A percentile compares a stretch with the other conserved stretches of the same genome.
phyloP scores from a whole-genome alignment of 1,284 basidiomycete species.

The Rhodotorula sp. region DNA sequence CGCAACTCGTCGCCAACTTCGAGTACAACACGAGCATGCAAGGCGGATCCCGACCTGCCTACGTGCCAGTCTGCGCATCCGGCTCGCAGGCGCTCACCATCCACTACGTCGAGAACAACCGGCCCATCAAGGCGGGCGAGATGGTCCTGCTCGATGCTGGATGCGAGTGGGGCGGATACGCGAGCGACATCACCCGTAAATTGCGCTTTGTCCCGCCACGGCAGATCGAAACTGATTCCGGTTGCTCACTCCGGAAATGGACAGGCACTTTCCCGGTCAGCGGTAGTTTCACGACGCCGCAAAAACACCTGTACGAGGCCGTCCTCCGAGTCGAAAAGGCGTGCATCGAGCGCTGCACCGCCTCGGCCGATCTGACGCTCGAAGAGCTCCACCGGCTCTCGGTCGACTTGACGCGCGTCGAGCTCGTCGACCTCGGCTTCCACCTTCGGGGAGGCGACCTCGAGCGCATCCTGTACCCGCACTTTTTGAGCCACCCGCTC shows the following conservation, averaged over 20 bases:
- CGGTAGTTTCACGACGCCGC: constrained; percentile 73
- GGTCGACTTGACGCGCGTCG: constrained; percentile 65
- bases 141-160: constrained; percentile 79
- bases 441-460: constrained; percentile 62
- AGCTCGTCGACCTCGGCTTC: constrained; percentile 82
- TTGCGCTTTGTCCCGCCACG: background rate
- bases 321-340: constrained; percentile 73
- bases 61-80: constrained; percentile 91
- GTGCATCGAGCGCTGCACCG: constrained; percentile 63
- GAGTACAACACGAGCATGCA: constrained; percentile 75
- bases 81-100: constrained; percentile 73
- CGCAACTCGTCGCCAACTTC: constrained; percentile 76
- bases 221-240: background rate
- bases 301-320: constrained; percentile 82
- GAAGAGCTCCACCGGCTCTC: constrained; percentile 77
- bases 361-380: constrained; percentile 59
- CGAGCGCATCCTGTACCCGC: constrained; percentile 76
- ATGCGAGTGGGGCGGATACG: constrained; percentile 69
- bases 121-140: constrained; percentile 67
- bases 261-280: constrained; percentile 76
- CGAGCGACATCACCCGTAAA: constrained; percentile 81
- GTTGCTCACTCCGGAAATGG: no score
- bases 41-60: constrained; percentile 74
- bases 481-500: constrained; percentile 75
- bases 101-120: constrained; percentile 88